A percentile compares a stretch with the other conserved stretches of the same genome.
These are phyloP conservation scores for Parathielavia hyrcaniae DNA, from an alignment of 495 filamentous ascomycete genomes.

Conservation along the genomic window DNA sequence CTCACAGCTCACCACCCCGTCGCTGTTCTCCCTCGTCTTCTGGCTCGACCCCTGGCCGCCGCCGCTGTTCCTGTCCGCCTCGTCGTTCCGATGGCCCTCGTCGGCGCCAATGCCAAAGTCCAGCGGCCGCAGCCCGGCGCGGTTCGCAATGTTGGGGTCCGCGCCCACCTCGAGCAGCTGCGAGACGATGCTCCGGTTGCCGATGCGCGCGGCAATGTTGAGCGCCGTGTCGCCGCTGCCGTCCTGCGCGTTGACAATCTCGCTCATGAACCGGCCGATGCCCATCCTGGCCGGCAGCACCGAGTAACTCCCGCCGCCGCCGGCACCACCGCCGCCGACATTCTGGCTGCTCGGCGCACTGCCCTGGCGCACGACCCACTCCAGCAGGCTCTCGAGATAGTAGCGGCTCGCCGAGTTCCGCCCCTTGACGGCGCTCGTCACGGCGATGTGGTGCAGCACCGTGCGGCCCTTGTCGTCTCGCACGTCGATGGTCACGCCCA, in stretches of 20 bases:
- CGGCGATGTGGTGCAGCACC: conserved; percentile 90
- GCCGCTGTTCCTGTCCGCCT: conserved; percentile 30
- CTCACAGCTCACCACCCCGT: conserved; percentile 67
- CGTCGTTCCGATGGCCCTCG: conserved; percentile 43
- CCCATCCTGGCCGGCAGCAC: conserved; percentile 58
- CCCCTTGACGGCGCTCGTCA: conserved; percentile 88
- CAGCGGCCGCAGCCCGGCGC: conserved; percentile 72
- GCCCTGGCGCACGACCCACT: conserved; percentile 85
- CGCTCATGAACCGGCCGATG: conserved; percentile 84
- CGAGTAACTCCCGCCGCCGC: too few species aligned
- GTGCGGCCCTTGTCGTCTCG: conserved; percentile 83
- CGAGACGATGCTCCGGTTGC: conserved; percentile 83
- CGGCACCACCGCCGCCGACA: conserved; percentile 20
- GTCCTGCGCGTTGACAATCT: conserved; percentile 91
- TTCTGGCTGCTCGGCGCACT: conserved; percentile 57
- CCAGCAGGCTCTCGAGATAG: conserved; percentile 86
- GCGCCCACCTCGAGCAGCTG: conserved; percentile 91
- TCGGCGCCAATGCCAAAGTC: conserved; percentile 85
- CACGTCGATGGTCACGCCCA: conserved; percentile 86
- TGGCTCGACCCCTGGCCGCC: conserved; percentile 33
- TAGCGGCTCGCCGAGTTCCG: conserved; percentile 78
- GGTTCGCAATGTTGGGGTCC: conserved; percentile 81
- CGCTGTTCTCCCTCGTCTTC: conserved; percentile 53
- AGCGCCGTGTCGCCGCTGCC: conserved; percentile 89
- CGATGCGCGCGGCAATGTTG: conserved; percentile 84